Evolutionary conservation across 2,329 filamentous ascomycete species (phyloP).

Genomic region (Elsinoe fawcettii): DNA sequence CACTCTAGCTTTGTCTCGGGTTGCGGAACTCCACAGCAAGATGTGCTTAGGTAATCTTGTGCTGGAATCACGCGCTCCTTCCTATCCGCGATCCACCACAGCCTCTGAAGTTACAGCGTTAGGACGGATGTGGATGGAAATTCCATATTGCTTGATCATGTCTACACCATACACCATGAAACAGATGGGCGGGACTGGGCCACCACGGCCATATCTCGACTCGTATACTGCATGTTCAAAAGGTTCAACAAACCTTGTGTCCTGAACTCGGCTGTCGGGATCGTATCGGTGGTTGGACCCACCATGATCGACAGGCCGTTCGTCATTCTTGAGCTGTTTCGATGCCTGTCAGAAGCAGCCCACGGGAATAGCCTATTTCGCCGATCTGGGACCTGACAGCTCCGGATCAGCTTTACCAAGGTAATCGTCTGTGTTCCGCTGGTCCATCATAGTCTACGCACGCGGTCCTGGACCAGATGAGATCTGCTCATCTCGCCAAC

Average conservation of each 20-base stretch:
- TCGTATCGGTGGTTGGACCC: constrained; percentile 9
- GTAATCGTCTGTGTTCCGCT: neutral
- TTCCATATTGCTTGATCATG: neutral
- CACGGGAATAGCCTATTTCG: neutral
- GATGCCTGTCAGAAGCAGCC: neutral
- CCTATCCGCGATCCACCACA: no score
- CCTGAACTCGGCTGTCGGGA: no score
- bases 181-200: neutral
- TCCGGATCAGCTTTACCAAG: constrained; percentile 7
- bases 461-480: neutral
- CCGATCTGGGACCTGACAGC: neutral
- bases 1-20: neutral
- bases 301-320: neutral
- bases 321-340: constrained; percentile 9
- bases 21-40: neutral
- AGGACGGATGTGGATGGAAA: no score
- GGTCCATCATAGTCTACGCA: neutral
- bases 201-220: neutral
- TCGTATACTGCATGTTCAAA: no score
- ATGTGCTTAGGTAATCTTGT: neutral
- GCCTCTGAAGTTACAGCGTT: no score
- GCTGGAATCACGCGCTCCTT: no score
- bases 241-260: no score
- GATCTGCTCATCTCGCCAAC: no score
- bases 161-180: no score